Base-by-base conservation (phyloP, 257 asterid species). In the Oldenlandia corymbosa region DNA sequence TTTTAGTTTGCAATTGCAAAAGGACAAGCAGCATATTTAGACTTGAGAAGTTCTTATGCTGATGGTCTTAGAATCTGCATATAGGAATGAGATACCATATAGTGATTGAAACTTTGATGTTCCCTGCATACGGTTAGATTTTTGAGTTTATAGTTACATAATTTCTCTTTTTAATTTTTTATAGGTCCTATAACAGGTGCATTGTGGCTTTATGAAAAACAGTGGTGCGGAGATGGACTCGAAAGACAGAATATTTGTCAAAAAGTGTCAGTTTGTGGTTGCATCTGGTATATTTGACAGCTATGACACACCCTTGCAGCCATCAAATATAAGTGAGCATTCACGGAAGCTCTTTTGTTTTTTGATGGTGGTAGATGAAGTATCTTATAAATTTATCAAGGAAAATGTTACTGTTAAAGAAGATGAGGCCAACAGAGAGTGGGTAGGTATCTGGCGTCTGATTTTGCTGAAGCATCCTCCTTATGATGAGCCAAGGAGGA, bases 261-360 rank as follows among this genome's bases (percentile, higher is more conserved):
- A 84, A 75, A 87, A 80, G 75, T 93, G 99, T 68, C 71, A 68
- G 59, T 90, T 88, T 76, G 91, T 93, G 68, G 97, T 93, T 65
- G 99, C 99, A 30, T 85, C 97, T 36, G 97, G 97, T 71, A 93
- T 93, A 70, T 93, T 93, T 79, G 97, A 93, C 74, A 95, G 94
- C 45, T 93, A 93, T 64, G 97, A 93, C 67, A 51, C 85, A 26
- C 99, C 99, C 68, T 94, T 80, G 70, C 94, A 88, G 73, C 97
- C 99, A 58, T 83, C 96, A 43, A 87, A 90, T 73, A 78, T 85
- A 52, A 90, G 95, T 65, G 68, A 68, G 75, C 90, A 85, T 11
- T 93, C 99, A 10, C 70, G 73, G 76, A 68, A 73, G 68, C 80
- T 93, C 41, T 93, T 93, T 73, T 93, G 96, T 81, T 93, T 93